These are phyloP conservation scores for Aurinia saxatilis DNA, from an alignment of 345 rosid genomes.

Conservation along the genomic window DNA sequence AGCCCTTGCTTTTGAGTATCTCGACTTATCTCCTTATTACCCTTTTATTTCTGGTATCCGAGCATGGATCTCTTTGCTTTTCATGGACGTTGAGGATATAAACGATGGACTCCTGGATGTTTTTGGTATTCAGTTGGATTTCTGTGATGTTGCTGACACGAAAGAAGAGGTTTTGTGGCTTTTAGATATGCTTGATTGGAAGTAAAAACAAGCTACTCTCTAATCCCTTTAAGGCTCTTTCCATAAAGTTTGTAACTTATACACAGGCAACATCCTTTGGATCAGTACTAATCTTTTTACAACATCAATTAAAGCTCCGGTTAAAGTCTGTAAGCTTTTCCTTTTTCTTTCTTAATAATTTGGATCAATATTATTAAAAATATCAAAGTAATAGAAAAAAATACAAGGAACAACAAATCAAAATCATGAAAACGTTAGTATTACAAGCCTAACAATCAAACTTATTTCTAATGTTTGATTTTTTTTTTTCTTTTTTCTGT, in stretches of 20 bases:
- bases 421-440: too few species aligned
- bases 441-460: too few species aligned
- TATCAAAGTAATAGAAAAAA: too few species aligned
- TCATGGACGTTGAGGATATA: slow-evolving; percentile 56
- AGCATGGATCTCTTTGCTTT: slow-evolving; percentile 85
- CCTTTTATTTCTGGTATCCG: slow-evolving; percentile 71
- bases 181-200: slow-evolving; percentile 92
- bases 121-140: slow-evolving; percentile 85
- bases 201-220: slow-evolving; percentile 30
- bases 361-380: too few species aligned
- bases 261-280: not conserved
- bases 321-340: not conserved
- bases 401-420: too few species aligned
- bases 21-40: slow-evolving; percentile 66
- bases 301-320: not conserved
- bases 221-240: not conserved
- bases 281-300: not conserved
- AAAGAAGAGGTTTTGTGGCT: slow-evolving; percentile 92
- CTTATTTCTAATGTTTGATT: too few species aligned
- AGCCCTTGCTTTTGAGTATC: slow-evolving; percentile 81
- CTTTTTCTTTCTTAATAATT: too few species aligned
- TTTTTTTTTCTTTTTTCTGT: too few species aligned
- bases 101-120: slow-evolving; percentile 55
- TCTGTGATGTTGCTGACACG: slow-evolving; percentile 69
- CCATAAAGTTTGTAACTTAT: not conserved